Conservation (phyloP, 768 basidiomycete species). For the Boletus bicolor region DNA sequence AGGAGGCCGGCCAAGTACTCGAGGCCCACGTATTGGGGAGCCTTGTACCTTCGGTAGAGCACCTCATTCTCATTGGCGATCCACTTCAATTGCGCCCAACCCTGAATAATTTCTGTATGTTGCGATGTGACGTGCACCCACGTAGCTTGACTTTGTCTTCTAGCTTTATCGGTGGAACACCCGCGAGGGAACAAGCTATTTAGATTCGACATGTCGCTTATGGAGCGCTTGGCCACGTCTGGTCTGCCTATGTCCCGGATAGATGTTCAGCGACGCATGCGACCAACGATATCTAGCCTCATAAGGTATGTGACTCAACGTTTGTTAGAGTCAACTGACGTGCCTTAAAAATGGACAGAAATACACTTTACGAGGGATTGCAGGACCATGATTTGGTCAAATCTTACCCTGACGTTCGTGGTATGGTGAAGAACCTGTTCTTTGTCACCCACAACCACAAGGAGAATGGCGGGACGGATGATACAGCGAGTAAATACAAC, state of each 20-base stretch:
- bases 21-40: constrained; percentile 71
- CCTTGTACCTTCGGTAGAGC: constrained; percentile 63
- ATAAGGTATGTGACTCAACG: constrained; percentile 15
- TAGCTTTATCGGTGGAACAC: constrained; percentile 70
- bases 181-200: constrained; percentile 50
- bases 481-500: constrained; percentile 67
- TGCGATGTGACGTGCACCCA: neutral
- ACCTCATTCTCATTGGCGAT: constrained; percentile 79
- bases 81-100: constrained; percentile 73
- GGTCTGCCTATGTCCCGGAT: constrained; percentile 67
- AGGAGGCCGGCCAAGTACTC: constrained; percentile 81
- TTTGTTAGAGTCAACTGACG: neutral
- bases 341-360: constrained; percentile 29
- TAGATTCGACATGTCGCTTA: constrained; percentile 69
- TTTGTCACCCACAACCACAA: constrained; percentile 61
- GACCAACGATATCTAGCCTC: constrained; percentile 61
- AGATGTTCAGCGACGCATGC: constrained; percentile 73
- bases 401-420: constrained; percentile 54
- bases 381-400: constrained; percentile 54
- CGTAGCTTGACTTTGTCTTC: neutral
- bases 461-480: constrained; percentile 58
- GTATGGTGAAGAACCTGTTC: constrained; percentile 61
- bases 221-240: constrained; percentile 63
- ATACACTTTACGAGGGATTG: constrained; percentile 59
- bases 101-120: constrained; percentile 57